Evolutionary conservation across 208 protist genomes (phyloP).

Genomic region (Herpetomonas samuelpessoai): DNA sequence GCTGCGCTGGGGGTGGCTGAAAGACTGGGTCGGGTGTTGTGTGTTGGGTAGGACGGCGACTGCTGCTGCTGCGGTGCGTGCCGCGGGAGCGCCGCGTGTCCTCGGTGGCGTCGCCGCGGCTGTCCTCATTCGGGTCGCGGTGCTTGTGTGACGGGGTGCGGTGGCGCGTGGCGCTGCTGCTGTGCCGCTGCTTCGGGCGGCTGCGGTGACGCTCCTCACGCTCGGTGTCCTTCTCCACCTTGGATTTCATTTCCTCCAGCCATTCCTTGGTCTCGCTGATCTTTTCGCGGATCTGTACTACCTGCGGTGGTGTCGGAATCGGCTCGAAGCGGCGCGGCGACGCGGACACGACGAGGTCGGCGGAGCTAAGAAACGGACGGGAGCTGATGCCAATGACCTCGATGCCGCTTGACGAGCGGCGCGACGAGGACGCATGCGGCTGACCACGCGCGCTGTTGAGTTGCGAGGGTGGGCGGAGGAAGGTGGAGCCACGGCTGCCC

Average conservation of each 20-base stretch:
- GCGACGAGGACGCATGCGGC: neutral
- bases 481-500: constrained; percentile 8
- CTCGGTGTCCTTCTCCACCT: constrained; percentile 29
- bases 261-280: constrained; percentile 52
- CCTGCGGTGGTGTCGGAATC: constrained; percentile 6
- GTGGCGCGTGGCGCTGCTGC: constrained; percentile 6
- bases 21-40: neutral
- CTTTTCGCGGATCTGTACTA: constrained; percentile 21
- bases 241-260: constrained; percentile 46
- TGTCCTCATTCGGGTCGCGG: neutral
- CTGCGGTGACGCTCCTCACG: constrained; percentile 11
- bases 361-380: constrained; percentile 9
- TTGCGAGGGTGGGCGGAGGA: constrained; percentile 10
- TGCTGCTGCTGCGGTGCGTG: neutral
- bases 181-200: constrained; percentile 1
- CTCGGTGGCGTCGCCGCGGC: constrained; percentile 4
- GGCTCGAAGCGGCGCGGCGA: constrained; percentile 18
- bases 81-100: neutral
- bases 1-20: neutral
- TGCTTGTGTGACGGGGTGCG: constrained; percentile 18
- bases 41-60: constrained; percentile 2
- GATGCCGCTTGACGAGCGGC: constrained; percentile 31
- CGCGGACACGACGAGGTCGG: constrained; percentile 13
- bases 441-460: constrained; percentile 5
- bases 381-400: constrained; percentile 41